Conservation (phyloP, 1,284 basidiomycete species). For the Melampsora americana region DNA sequence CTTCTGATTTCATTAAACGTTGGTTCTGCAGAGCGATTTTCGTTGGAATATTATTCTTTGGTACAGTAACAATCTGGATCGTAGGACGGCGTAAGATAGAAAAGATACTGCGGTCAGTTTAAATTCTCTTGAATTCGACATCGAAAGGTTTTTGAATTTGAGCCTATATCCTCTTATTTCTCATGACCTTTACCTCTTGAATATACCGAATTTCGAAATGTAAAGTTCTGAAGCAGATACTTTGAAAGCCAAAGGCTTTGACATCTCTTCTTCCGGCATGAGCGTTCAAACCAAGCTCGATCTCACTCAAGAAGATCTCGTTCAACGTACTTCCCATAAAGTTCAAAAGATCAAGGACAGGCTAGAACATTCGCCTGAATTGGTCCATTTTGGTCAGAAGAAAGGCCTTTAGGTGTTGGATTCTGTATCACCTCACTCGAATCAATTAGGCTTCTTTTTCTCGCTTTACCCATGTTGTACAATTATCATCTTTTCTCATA, state of each 20-base stretch:
- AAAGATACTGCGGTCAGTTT: neutral
- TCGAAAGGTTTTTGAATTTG: neutral
- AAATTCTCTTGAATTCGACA: neutral
- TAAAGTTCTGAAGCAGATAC: slow-evolving; percentile 30
- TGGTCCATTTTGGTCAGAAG: slow-evolving; percentile 31
- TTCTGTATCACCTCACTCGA: too few relatives aligned
- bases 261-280: slow-evolving; percentile 16
- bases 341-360: slow-evolving; percentile 27
- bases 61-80: neutral
- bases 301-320: slow-evolving; percentile 33
- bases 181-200: neutral
- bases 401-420: neutral
- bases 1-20: too few relatives aligned
- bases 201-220: neutral
- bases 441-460: too few relatives aligned
- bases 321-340: slow-evolving; percentile 37
- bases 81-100: neutral
- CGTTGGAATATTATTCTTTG: neutral
- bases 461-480: too few relatives aligned
- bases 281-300: slow-evolving; percentile 33
- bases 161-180: neutral
- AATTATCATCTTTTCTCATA: too few relatives aligned
- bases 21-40: neutral
- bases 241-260: slow-evolving; percentile 31
- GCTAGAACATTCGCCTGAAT: slow-evolving; percentile 4